Percentiles rank a stretch among this genome's conserved stretches.
Evolutionary conservation across 495 filamentous ascomycete species (phyloP).

Genomic region (Podospora didyma): DNA sequence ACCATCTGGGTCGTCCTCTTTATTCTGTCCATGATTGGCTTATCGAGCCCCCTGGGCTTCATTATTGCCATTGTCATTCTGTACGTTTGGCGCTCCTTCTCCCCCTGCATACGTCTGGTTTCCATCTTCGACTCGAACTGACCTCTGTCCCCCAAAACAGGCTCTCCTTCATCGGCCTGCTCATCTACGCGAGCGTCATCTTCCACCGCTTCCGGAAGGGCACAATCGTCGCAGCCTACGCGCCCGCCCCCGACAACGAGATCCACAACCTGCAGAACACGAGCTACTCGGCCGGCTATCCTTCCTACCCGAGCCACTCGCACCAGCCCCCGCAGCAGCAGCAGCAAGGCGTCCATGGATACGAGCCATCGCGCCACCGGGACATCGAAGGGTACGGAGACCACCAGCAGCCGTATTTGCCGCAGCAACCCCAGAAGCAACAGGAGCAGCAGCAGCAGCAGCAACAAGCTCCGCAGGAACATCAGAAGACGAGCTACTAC

Average conservation of each 20-base stretch:
- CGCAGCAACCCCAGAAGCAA: not conserved
- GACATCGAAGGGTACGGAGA: too few relatives aligned
- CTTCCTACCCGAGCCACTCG: not conserved
- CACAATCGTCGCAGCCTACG: constrained; percentile 5
- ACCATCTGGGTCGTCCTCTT: constrained; percentile 19
- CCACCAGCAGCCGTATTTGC: not conserved
- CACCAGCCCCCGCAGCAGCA: not conserved
- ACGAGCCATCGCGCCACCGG: not conserved
- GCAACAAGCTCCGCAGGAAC: not conserved
- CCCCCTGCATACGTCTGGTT: not conserved
- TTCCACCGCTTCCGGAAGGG: constrained; percentile 26
- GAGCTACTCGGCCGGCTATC: not conserved
- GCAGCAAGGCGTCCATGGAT: not conserved
- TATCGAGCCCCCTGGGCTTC: constrained; percentile 1
- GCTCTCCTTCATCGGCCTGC: constrained; percentile 29
- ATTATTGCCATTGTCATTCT: constrained; percentile 14
- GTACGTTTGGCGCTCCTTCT: constrained; percentile 10
- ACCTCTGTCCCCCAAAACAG: constrained; percentile 3
- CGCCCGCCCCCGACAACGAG: not conserved
- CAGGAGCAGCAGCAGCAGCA: not conserved
- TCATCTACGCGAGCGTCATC: constrained; percentile 26
- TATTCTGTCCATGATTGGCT: constrained; percentile 18
- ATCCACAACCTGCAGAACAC: not conserved
- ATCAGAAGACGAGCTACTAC: not conserved
- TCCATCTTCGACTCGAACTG: not conserved